phyloP scores from a whole-genome alignment of 768 basidiomycete genomes.

The Mycena olivaceomarginata region DNA sequence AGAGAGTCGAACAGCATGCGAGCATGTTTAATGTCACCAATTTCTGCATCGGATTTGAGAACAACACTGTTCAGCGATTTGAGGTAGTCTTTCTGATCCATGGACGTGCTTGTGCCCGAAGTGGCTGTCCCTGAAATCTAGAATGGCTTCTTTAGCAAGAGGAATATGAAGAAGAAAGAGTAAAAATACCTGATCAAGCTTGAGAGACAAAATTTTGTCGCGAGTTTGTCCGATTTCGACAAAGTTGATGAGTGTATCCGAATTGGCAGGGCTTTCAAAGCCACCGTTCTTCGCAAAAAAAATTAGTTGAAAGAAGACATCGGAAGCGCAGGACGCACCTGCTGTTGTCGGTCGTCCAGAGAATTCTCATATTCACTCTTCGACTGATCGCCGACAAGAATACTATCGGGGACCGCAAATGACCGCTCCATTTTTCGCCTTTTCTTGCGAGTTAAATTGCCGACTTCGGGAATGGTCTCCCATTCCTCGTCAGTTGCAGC shows the following conservation, averaged over 20 bases:
- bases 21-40: constrained; percentile 98
- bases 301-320: constrained; percentile 18
- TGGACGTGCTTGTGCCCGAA: not conserved
- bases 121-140: not conserved
- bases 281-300: constrained; percentile 71
- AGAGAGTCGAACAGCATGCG: constrained; percentile 96
- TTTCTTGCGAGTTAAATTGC: not conserved
- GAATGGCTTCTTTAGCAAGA: not conserved
- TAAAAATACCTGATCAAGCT: not conserved
- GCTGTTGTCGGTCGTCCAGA: constrained; percentile 4
- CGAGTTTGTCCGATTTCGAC: constrained; percentile 80
- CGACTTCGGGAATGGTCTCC: not conserved
- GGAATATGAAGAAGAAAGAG: not conserved
- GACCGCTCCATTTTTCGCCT: not conserved
- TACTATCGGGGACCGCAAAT: constrained; percentile 5
- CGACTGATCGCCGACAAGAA: not conserved
- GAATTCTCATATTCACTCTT: not conserved
- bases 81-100: not conserved
- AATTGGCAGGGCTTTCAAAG: constrained; percentile 87
- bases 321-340: not conserved
- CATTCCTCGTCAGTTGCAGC: constrained; percentile 11
- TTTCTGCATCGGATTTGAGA: constrained; percentile 53
- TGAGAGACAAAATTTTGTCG: constrained; percentile 1
- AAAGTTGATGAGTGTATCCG: constrained; percentile 86
- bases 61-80: not conserved